phyloP scores from a whole-genome alignment of 2,329 filamentous ascomycete species.

The Colletotrichum sp. region DNA sequence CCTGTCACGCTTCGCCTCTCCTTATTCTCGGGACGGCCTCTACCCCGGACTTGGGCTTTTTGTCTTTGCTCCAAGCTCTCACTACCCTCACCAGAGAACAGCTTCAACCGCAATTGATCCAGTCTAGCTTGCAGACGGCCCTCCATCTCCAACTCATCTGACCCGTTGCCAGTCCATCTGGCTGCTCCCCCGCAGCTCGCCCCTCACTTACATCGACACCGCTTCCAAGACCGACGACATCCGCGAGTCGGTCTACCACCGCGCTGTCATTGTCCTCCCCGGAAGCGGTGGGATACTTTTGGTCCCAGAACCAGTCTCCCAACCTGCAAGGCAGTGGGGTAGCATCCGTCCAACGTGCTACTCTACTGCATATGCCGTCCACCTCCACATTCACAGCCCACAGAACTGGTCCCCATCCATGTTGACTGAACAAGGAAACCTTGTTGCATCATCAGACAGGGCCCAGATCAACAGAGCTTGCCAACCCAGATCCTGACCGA shows the following conservation, averaged over 20 bases:
- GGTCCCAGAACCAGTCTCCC: neutral
- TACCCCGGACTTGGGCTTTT: neutral
- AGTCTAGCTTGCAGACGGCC: neutral
- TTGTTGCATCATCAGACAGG: conserved; percentile 16
- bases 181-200: neutral
- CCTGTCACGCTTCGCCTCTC: neutral
- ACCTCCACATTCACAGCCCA: neutral
- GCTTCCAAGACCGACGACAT: neutral
- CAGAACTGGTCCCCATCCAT: neutral
- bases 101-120: neutral
- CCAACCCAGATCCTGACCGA: neutral
- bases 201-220: neutral
- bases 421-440: neutral
- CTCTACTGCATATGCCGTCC: neutral
- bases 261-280: neutral
- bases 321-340: neutral
- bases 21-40: neutral
- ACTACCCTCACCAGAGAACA: neutral
- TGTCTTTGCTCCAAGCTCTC: neutral
- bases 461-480: conserved; percentile 1
- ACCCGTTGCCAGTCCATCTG: neutral
- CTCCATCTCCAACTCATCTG: neutral
- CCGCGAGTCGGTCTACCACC: neutral
- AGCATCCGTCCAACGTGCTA: neutral
- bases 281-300: neutral